Conservation (phyloP, 352 stramenopile species). For the Globisporangium splendens region DNA sequence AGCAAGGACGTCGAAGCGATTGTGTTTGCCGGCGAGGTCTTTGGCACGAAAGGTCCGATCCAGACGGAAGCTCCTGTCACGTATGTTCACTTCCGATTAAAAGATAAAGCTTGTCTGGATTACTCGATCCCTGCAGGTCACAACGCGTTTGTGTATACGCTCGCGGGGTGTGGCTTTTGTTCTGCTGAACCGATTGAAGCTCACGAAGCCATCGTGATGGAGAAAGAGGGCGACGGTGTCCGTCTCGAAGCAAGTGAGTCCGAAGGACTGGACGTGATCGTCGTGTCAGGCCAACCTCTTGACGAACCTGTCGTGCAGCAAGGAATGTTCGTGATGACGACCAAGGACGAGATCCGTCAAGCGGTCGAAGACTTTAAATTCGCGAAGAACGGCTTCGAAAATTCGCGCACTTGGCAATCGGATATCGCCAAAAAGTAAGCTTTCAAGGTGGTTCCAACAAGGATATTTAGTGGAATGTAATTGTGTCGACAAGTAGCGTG, state of each 20-base stretch:
- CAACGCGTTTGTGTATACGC: conserved; percentile 22
- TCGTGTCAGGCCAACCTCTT: conserved; percentile 51
- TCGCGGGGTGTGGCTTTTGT: conserved; percentile 2
- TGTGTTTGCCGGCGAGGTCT: conserved; percentile 24
- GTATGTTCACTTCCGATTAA: conserved; percentile 25
- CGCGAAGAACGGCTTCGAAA: conserved; percentile 65
- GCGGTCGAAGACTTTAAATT: conserved; percentile 54
- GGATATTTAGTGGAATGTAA: too few species aligned
- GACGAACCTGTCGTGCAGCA: conserved; percentile 66
- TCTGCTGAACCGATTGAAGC: conserved; percentile 11
- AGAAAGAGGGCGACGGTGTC: conserved; percentile 37
- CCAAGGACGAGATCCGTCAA: conserved; percentile 46
- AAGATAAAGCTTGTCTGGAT: conserved; percentile 7
- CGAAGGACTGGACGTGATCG: conserved; percentile 44
- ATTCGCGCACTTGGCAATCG: conserved; percentile 50
- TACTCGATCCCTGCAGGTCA: conserved; percentile 13
- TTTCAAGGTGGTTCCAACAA: too few species aligned
- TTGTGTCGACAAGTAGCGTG: too few species aligned
- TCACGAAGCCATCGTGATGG: conserved; percentile 43
- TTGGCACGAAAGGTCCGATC: conserved; percentile 16
- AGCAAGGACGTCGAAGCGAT: conserved; percentile 19
- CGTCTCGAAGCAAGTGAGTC: too few species aligned
- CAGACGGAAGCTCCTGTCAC: conserved; percentile 22
- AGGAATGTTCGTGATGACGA: conserved; percentile 74
- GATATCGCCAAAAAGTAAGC: conserved; percentile 30